Conservation (phyloP, 768 basidiomycete genomes). For the Trametes cingulata region DNA sequence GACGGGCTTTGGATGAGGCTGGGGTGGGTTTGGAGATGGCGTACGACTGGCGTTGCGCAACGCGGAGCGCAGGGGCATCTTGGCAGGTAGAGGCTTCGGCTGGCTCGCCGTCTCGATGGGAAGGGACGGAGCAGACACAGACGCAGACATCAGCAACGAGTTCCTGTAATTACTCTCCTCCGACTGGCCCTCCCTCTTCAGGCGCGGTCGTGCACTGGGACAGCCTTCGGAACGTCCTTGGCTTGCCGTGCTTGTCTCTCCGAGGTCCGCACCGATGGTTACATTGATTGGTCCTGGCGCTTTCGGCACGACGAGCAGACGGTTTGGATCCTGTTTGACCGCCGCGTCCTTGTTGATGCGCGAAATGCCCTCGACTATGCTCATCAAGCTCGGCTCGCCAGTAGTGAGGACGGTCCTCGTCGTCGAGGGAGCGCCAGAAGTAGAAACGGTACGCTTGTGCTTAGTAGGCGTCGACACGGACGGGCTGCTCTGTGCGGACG, state of each 20-base stretch:
- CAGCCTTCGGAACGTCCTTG: not conserved
- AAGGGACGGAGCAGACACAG: slow-evolving; percentile 22
- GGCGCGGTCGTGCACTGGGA: not conserved
- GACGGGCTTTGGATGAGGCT: slow-evolving; percentile 10
- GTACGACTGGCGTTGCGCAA: slow-evolving; percentile 45
- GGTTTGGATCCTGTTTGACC: slow-evolving; percentile 30
- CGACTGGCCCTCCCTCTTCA: not conserved
- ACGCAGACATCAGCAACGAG: slow-evolving; percentile 18
- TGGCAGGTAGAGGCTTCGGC: slow-evolving; percentile 34
- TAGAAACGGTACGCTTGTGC: slow-evolving; percentile 19
- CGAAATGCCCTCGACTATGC: slow-evolving; percentile 65
- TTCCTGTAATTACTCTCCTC: slow-evolving; percentile 13
- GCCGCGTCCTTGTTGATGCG: slow-evolving; percentile 37
- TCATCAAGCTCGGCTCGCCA: slow-evolving; percentile 53
- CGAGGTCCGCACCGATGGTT: slow-evolving; percentile 5
- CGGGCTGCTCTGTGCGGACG: not conserved
- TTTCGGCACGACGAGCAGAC: slow-evolving; percentile 43
- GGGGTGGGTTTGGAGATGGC: slow-evolving; percentile 28
- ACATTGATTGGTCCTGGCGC: slow-evolving; percentile 47
- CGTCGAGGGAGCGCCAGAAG: slow-evolving; percentile 5
- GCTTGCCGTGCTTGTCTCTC: not conserved
- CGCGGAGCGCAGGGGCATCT: slow-evolving; percentile 62
- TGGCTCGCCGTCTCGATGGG: slow-evolving; percentile 9
- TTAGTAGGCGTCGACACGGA: slow-evolving; percentile 2
- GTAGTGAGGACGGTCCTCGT: slow-evolving; percentile 8